Base-by-base conservation (phyloP, 2,329 filamentous ascomycete species). In the Helminthosporium solani region DNA sequence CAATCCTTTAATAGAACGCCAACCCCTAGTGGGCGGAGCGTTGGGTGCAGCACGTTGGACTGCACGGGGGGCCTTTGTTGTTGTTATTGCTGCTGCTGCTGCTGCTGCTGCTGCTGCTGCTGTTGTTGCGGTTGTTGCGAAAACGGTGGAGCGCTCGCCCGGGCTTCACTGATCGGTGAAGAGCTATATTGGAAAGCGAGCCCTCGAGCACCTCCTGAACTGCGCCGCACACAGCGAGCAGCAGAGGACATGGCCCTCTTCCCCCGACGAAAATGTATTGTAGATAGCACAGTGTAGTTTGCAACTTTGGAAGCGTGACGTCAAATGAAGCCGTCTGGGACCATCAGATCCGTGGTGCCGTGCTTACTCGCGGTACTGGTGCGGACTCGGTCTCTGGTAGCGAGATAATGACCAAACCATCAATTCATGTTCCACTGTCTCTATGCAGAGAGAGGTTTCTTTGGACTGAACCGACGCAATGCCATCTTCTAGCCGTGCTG, bases 101-200 rank as follows among this genome's bases (percentile, higher is more conserved):
- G n/a, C n/a, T n/a, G n/a, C n/a, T n/a, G n/a, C n/a, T n/a, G n/a
- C n/a, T n/a, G n/a, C n/a, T n/a, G n/a, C n/a, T 12, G 25, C 7
- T 7, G 25, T 27, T 27, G 28, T 14, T 31, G 34, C 27, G 12
- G 40, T 37, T 16, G 31, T 37, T 36, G 37, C 34, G 7, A 41
- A 47, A 30, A 39, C 11, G 7, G 36, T 35, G 18, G 20, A 40
- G 40, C 16, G 33, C 46, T 47, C 42, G 53, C 30, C 43, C 43
- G 43, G 18, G 21, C 33, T 43, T 47, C 40, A 52, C 48, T 46
- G 47, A 48, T 56, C 45, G 28, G 35, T 34, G 23, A 19, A 39
- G 23, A 12, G 30, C 33, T n/a, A 14, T 44, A 30, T 34, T 31
- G 19, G 16, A 39, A 33, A 16, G 37, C n/a, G n/a, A 31, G 49